Conservation (phyloP, 495 filamentous ascomycete species). For the Penicillium antarcticum region DNA sequence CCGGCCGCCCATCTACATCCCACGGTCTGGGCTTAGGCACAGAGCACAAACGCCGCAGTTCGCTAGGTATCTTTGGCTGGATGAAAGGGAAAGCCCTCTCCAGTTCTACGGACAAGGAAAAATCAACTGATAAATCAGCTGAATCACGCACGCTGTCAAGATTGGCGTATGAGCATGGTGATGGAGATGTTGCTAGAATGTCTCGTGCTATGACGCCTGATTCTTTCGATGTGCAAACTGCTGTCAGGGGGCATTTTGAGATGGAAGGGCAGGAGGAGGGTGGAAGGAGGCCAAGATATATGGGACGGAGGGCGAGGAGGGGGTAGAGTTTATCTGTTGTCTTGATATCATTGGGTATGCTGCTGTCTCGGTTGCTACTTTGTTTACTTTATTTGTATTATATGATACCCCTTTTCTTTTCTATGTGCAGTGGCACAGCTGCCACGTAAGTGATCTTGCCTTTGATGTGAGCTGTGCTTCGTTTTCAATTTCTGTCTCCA, state of each 20-base stretch:
- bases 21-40: constrained; percentile 9
- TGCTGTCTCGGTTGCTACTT: neutral
- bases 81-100: constrained; percentile 37
- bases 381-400: neutral
- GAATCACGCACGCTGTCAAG: constrained; percentile 13
- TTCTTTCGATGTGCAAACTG: constrained; percentile 3
- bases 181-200: neutral
- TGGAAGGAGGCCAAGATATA: constrained; percentile 34
- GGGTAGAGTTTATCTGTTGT: constrained; percentile 3
- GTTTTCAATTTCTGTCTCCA: neutral
- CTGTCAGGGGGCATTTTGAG: constrained; percentile 12
- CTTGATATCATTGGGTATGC: neutral
- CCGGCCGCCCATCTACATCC: constrained; percentile 28
- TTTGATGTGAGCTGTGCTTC: neutral
- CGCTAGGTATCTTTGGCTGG: constrained; percentile 42
- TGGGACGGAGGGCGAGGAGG: constrained; percentile 35
- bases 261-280: constrained; percentile 20
- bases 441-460: neutral
- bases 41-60: constrained; percentile 40
- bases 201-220: constrained; percentile 12
- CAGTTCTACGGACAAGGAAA: constrained; percentile 16
- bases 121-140: constrained; percentile 10
- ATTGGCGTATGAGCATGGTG: constrained; percentile 6
- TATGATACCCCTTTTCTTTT: constrained; percentile 15
- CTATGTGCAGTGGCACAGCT: neutral